Evolutionary conservation across 805 yeast genomes (phyloP).

Genomic region (Lipomyces chichibuensis): DNA sequence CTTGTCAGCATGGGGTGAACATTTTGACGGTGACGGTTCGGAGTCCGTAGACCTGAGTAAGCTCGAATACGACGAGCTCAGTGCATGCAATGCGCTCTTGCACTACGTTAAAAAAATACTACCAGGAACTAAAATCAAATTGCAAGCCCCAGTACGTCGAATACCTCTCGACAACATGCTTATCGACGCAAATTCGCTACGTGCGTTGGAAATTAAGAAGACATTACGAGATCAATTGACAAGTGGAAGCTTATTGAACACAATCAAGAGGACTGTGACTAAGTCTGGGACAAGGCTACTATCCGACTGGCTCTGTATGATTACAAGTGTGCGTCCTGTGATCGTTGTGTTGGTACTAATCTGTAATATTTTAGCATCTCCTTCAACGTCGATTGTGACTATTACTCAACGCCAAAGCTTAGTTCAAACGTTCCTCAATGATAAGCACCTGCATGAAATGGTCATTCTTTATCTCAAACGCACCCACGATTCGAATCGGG

Average conservation of each 20-base stretch:
- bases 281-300: conserved; percentile 80
- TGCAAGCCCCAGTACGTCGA: conserved; percentile 68
- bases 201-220: conserved; percentile 50
- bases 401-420: conserved; percentile 59
- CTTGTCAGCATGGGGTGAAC: conserved; percentile 15
- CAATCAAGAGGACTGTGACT: conserved; percentile 74
- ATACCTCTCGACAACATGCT: conserved; percentile 60
- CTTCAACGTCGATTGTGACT: conserved; percentile 62
- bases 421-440: conserved; percentile 50
- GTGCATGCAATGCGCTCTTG: conserved; percentile 64
- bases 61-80: conserved; percentile 54
- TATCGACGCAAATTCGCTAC: conserved; percentile 78
- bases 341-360: background rate
- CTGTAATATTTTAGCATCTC: conserved; percentile 52
- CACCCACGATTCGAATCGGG: conserved; percentile 50
- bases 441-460: conserved; percentile 56
- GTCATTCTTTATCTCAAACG: conserved; percentile 63
- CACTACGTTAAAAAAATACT: conserved; percentile 73
- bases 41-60: conserved; percentile 40
- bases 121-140: conserved; percentile 65
- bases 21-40: conserved; percentile 36
- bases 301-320: conserved; percentile 64
- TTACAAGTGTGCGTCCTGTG: background rate
- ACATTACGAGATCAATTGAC: conserved; percentile 37
- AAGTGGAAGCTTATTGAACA: conserved; percentile 53